Evolutionary conservation across 352 stramenopile genomes (phyloP).

Genomic region (Phytopythium montanum): DNA sequence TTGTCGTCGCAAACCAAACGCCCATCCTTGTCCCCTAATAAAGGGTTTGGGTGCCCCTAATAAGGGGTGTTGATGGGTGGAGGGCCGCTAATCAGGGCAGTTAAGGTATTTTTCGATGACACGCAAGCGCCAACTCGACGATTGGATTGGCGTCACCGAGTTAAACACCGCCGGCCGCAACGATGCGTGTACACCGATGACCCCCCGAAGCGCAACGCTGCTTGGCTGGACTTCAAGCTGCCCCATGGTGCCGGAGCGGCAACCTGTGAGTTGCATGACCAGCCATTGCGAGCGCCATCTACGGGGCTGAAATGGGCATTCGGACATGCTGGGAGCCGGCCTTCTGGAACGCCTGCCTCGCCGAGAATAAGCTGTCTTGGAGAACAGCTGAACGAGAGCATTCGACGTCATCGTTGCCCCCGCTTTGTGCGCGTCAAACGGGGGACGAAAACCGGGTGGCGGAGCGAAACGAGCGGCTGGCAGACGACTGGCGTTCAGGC

Average conservation of each 20-base stretch:
- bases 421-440: slow-evolving; percentile 5
- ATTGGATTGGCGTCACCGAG: not conserved
- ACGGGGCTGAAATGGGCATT: not conserved
- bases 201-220: slow-evolving; percentile 23
- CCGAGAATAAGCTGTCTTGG: not conserved
- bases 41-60: slow-evolving; percentile 1
- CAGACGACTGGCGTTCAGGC: not conserved
- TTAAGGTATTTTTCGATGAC: slow-evolving; percentile 9
- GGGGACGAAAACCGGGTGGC: not conserved
- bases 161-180: not conserved
- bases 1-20: slow-evolving; percentile 2
- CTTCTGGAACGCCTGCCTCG: not conserved
- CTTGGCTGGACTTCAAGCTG: not conserved
- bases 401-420: slow-evolving; percentile 4
- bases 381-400: not conserved
- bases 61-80: slow-evolving; percentile 7
- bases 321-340: not conserved
- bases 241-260: not conserved
- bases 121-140: slow-evolving; percentile 8
- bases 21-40: slow-evolving; percentile 2
- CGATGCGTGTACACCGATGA: slow-evolving; percentile 31
- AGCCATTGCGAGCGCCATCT: no score
- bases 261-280: no score
- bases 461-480: not conserved
- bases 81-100: not conserved